Conservation (phyloP, 2,329 filamentous ascomycete species). For the Biscogniauxia sp. region DNA sequence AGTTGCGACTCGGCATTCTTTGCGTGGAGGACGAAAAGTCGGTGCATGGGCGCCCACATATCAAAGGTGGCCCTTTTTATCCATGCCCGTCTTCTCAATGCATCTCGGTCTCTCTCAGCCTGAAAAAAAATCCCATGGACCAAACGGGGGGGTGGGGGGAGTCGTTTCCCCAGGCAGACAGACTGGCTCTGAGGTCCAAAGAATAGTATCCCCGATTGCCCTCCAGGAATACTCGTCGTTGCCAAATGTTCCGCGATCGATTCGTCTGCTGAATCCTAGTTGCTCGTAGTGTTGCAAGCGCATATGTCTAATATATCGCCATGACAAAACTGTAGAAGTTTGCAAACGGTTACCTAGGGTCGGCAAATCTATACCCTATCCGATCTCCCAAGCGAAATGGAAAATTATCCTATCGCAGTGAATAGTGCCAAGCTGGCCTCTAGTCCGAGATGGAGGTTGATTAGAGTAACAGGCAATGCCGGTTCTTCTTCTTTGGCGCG, state of each 20-base stretch:
- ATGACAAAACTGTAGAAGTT: constrained; percentile 24
- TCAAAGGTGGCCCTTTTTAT: constrained; percentile 15
- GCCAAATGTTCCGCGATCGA: constrained; percentile 21
- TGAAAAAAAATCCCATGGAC: constrained; percentile 13
- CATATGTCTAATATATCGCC: constrained; percentile 23
- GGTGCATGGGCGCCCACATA: constrained; percentile 7
- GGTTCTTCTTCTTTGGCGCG: constrained; percentile 71
- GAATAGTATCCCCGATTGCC: constrained; percentile 15
- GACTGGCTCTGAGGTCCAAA: constrained; percentile 19
- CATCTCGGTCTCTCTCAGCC: constrained; percentile 11
- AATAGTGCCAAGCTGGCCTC: not conserved
- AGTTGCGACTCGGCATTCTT: constrained; percentile 18
- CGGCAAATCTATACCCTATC: constrained; percentile 16
- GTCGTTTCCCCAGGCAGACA: constrained; percentile 8
- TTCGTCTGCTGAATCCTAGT: constrained; percentile 21
- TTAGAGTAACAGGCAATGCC: constrained; percentile 71
- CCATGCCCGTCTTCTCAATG: constrained; percentile 3
- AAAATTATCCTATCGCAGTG: constrained; percentile 11
- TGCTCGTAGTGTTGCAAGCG: constrained; percentile 25
- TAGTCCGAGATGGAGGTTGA: constrained; percentile 1
- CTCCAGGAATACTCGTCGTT: constrained; percentile 16
- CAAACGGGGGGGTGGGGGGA: constrained; percentile 8
- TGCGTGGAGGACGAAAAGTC: constrained; percentile 18
- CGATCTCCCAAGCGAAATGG: constrained; percentile 10
- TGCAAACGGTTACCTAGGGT: constrained; percentile 19